Conservation (phyloP, 768 basidiomycete species). For the Leucosporidium yakuticum region DNA sequence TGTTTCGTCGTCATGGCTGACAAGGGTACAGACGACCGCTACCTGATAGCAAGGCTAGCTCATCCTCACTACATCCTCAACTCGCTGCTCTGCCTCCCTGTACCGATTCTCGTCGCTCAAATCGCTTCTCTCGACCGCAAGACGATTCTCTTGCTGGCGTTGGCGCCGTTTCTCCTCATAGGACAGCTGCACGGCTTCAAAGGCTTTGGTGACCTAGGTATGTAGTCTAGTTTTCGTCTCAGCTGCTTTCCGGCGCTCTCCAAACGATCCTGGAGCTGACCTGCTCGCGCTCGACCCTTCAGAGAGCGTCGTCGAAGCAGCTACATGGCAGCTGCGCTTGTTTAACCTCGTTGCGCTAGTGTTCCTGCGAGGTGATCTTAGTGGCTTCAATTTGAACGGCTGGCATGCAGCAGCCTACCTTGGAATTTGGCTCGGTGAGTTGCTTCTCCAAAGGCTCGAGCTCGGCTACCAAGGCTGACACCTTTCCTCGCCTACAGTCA, state of each 20-base stretch:
- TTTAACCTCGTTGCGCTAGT: slow-evolving; percentile 21
- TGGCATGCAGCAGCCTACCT: neutral
- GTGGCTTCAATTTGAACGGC: too few relatives aligned
- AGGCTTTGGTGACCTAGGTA: too few relatives aligned
- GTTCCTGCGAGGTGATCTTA: neutral
- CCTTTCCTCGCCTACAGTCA: neutral
- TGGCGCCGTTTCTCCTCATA: neutral
- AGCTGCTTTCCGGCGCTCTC: too few relatives aligned
- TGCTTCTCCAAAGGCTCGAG: neutral
- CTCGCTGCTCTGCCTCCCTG: slow-evolving; percentile 14
- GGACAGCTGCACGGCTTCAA: too few relatives aligned
- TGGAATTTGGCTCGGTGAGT: slow-evolving; percentile 18
- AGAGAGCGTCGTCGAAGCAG: too few relatives aligned
- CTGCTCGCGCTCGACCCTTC: too few relatives aligned
- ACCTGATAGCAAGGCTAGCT: neutral
- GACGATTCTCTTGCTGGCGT: slow-evolving; percentile 1
- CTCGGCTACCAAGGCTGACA: neutral
- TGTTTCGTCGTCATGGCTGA: too few relatives aligned
- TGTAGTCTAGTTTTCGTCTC: too few relatives aligned
- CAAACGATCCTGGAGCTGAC: too few relatives aligned
- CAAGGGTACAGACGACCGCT: neutral
- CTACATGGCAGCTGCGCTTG: too few relatives aligned
- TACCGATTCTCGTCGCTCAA: slow-evolving; percentile 9
- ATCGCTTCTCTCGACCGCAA: neutral
- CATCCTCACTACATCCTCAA: slow-evolving; percentile 27